Percentiles rank a stretch among this genome's conserved stretches.
Conservation (phyloP, 2,329 filamentous ascomycete species). For the Fusarium torulosum region DNA sequence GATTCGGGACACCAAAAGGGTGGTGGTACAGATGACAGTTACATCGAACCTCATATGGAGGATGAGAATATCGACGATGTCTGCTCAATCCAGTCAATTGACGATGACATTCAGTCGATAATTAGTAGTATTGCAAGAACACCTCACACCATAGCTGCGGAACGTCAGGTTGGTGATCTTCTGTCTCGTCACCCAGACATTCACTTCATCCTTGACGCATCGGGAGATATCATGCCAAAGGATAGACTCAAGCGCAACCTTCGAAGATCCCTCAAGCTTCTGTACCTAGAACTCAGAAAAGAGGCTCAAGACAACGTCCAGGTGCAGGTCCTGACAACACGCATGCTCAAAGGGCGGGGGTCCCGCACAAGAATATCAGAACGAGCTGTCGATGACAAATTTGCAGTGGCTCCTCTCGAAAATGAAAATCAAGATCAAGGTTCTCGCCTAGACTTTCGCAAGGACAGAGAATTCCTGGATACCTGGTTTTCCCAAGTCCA, state of each 20-base stretch:
- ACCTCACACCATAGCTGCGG: background rate
- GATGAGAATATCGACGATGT: background rate
- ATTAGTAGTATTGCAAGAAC: background rate
- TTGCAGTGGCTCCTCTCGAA: background rate
- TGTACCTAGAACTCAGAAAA: constrained; percentile 7
- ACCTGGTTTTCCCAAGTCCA: background rate
- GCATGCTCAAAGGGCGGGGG: constrained; percentile 2
- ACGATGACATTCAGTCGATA: constrained; percentile 3
- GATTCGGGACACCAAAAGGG: background rate
- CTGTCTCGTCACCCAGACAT: constrained; percentile 1
- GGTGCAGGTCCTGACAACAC: background rate
- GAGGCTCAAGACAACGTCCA: background rate
- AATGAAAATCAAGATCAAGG: background rate
- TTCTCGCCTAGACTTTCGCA: background rate
- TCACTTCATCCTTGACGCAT: constrained; percentile 5
- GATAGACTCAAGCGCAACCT: constrained; percentile 10
- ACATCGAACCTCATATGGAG: background rate
- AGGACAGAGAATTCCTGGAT: constrained; percentile 6
- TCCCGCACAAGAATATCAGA: constrained; percentile 14
- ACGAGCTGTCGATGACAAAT: background rate
- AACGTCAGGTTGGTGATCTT: constrained; percentile 2
- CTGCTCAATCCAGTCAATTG: constrained; percentile 4
- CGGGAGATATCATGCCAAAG: background rate
- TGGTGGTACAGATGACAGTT: background rate
- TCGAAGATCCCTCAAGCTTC: constrained; percentile 9